Percentiles rank a stretch among this genome's conserved stretches.
Conservation (phyloP, 805 yeast species). For the Brettanomyces bruxellensis region DNA sequence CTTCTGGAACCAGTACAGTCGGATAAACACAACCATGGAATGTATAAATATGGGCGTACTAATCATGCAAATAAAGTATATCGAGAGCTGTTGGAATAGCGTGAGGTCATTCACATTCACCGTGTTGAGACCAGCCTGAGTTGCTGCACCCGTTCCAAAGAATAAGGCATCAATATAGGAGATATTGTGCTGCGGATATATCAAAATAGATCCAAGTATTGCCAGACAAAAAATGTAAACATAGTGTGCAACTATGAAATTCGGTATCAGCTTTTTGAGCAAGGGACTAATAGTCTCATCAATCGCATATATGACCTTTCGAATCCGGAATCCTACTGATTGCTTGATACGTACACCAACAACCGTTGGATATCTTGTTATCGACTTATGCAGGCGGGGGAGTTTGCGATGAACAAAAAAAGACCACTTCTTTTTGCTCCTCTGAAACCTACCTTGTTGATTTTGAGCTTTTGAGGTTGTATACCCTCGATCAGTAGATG, state of each 20-base stretch:
- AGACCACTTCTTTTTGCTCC: background rate
- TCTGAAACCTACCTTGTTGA: too few relatives aligned
- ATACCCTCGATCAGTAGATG: too few relatives aligned
- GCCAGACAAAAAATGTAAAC: conserved; percentile 53
- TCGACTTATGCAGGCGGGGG: background rate
- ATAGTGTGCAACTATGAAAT: conserved; percentile 60
- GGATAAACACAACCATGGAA: conserved; percentile 61
- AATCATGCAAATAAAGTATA: conserved; percentile 53
- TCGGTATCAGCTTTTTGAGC: conserved; percentile 35
- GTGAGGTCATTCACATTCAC: conserved; percentile 54
- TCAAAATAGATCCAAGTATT: conserved; percentile 61
- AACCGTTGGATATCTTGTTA: background rate
- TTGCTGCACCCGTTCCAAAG: conserved; percentile 64
- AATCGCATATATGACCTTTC: conserved; percentile 29
- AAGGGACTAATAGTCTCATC: conserved; percentile 33
- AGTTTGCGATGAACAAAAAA: background rate
- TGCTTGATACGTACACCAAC: conserved; percentile 10
- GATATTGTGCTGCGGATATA: conserved; percentile 65
- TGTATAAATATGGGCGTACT: conserved; percentile 89
- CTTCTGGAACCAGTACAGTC: conserved; percentile 85
- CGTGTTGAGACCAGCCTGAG: conserved; percentile 91
- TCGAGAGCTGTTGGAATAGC: conserved; percentile 71
- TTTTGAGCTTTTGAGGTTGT: too few relatives aligned
- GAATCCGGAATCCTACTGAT: conserved; percentile 21
- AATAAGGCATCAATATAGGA: conserved; percentile 74